Conservation (phyloP, 441 rosid genomes). For the Viola pubescens region DNA sequence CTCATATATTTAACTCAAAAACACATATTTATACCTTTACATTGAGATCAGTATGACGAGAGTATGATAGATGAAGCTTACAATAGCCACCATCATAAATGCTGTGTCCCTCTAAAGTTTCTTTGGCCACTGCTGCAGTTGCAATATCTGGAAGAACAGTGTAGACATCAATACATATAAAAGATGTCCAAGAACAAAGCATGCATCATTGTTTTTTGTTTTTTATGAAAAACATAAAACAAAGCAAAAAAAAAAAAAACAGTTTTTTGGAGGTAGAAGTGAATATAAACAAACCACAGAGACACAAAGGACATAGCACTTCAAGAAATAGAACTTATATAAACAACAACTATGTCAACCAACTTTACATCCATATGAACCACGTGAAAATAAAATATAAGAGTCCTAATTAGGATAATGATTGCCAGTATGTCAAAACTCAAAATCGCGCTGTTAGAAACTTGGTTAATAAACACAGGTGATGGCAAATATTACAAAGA, state of each 20-base stretch:
- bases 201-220: too few relatives aligned
- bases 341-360: too few relatives aligned
- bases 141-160: constrained; percentile 54
- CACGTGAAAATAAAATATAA: too few relatives aligned
- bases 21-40: constrained; percentile 87
- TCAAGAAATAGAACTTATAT: neutral
- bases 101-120: constrained; percentile 97
- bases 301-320: neutral
- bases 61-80: constrained; percentile 99
- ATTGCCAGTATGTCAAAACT: too few relatives aligned
- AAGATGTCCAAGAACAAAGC: too few relatives aligned
- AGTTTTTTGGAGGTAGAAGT: neutral
- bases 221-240: constrained; percentile 1
- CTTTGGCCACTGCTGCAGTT: constrained; percentile 82
- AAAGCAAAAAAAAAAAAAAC: neutral
- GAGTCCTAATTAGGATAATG: too few relatives aligned
- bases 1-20: constrained; percentile 51
- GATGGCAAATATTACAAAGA: too few relatives aligned
- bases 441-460: too few relatives aligned
- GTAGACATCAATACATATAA: constrained; percentile 13
- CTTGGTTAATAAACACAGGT: too few relatives aligned
- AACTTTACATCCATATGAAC: too few relatives aligned
- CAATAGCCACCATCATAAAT: constrained; percentile 99
- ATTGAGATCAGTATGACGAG: constrained; percentile 99
- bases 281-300: too few relatives aligned